These are phyloP conservation scores for Pontederia crassipes DNA, from an alignment of 176 grass and related monocot species.

Conservation along the genomic window DNA sequence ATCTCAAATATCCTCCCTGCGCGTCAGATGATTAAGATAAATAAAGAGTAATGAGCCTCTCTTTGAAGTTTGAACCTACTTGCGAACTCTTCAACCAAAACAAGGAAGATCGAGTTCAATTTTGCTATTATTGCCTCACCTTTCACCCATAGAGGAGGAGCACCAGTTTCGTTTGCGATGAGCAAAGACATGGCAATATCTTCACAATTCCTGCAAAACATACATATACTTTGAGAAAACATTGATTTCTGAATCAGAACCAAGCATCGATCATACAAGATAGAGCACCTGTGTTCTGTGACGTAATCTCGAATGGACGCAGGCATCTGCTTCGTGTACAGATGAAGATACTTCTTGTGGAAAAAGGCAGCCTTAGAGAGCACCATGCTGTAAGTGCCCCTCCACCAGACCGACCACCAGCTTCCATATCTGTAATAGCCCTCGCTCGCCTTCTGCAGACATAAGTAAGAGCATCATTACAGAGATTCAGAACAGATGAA, in stretches of 20 bases:
- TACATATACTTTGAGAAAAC: not conserved
- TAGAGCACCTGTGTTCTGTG: slow-evolving; percentile 41
- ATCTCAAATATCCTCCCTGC: slow-evolving; percentile 87
- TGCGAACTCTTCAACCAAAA: not conserved
- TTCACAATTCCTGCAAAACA: slow-evolving; percentile 69
- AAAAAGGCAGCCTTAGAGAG: slow-evolving; percentile 91
- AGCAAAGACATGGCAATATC: slow-evolving; percentile 99
- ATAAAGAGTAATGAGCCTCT: not conserved
- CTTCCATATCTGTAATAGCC: slow-evolving; percentile 45
- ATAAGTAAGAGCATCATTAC: no score
- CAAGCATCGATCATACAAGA: not conserved
- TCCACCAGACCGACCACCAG: slow-evolving; percentile 99
- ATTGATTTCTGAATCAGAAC: not conserved
- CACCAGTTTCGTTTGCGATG: slow-evolving; percentile 66
- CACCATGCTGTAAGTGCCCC: slow-evolving; percentile 79
- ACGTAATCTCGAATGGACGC: slow-evolving; percentile 57
- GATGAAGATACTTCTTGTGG: slow-evolving; percentile 50
- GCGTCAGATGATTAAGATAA: slow-evolving; percentile 9
- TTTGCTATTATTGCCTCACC: slow-evolving; percentile 37
- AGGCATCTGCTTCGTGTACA: slow-evolving; percentile 65
- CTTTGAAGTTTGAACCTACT: not conserved
- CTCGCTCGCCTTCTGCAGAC: slow-evolving; percentile 22
- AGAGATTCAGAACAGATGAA: no score
- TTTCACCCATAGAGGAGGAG: slow-evolving; percentile 96
- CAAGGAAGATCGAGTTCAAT: not conserved